Evolutionary conservation across 495 filamentous ascomycete genomes (phyloP), one percentile per base, ranked within the genome.

Genomic region (Poronia punctata): DNA sequence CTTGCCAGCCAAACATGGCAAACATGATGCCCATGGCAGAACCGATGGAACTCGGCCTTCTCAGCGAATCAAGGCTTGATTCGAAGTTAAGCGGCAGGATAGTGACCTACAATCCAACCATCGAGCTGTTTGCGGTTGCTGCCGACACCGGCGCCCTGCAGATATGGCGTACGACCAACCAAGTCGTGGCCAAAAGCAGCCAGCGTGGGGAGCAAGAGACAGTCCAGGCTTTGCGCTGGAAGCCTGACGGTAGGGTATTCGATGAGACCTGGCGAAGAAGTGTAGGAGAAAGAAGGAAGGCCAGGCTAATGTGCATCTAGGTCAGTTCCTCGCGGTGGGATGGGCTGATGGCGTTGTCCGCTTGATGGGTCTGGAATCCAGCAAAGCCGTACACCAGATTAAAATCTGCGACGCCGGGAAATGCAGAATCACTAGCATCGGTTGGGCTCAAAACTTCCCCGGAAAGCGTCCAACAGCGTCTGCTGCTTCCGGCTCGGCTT

Each of bases 71-170:
- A 40, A 50, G 57, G 31, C 58, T 77, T 29, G 57, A 62, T 28
- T 48, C 59, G 14, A 57, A 49, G 11, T 49, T 57, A 11, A 39
- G 52, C 6, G 52, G 46, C 35, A 60, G 65, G 39, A 70, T 78
- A 36, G 53, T 88, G 21, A 68, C 82, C 11, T 86, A 83, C 60
- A 90, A 86, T 64, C 87, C 88, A 7, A 78, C 77, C 17, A 85
- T 90, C 75, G 85, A 92, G 62, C 71, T 95, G 38, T 64, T 86
- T 23, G 82, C 79, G n/a, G 80, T 80, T 10, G 86, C 47, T 50
- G 86, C 57, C 34, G 87, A 84, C 38, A 79, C 79, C 0, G 80
- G 83, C 51, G 65, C 71, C 4, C 79, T 83, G 2, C 82, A 90
- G 52, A 78, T 84, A 5, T 76, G 57, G 64, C 66, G 60, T 39